phyloP scores from a whole-genome alignment of 78 protist species.

The Creolimax fragrantissima region DNA sequence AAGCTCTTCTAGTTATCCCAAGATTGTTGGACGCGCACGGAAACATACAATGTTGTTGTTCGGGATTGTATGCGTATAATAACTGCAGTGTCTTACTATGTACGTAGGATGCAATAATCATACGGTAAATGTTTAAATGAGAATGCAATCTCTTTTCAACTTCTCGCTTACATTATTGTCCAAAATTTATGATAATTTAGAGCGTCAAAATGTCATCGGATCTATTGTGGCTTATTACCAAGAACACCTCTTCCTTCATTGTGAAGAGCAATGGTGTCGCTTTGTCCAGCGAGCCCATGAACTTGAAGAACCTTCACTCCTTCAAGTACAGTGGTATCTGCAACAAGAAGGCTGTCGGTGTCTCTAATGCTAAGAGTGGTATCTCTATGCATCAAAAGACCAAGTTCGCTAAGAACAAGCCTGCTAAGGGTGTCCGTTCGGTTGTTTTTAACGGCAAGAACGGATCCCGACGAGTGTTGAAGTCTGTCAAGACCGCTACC shows the following conservation, averaged over 20 bases:
- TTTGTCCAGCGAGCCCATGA: neutral
- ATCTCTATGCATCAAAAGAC: neutral
- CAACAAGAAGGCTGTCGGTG: constrained; percentile 9
- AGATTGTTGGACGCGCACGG: too few species aligned
- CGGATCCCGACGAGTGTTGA: neutral
- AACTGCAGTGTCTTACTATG: too few species aligned
- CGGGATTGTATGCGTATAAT: too few species aligned
- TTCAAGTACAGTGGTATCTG: neutral
- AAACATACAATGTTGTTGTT: too few species aligned
- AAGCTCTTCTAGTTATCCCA: too few species aligned
- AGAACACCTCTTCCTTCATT: neutral
- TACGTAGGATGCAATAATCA: too few species aligned
- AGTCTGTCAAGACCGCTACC: neutral
- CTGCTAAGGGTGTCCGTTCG: neutral
- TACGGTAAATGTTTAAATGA: too few species aligned
- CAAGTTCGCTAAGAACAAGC: neutral
- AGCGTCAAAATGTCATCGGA: neutral
- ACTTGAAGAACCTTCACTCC: neutral
- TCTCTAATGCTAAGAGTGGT: neutral
- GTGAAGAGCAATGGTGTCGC: neutral
- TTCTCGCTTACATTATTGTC: too few species aligned
- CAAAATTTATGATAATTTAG: too few species aligned
- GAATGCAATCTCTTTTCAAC: too few species aligned
- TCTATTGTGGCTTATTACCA: neutral
- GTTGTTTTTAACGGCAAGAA: neutral